Percentiles rank a stretch among this genome's conserved stretches.
Evolutionary conservation across 352 stramenopile species (phyloP).

Genomic region (Globisporangium irregulare): DNA sequence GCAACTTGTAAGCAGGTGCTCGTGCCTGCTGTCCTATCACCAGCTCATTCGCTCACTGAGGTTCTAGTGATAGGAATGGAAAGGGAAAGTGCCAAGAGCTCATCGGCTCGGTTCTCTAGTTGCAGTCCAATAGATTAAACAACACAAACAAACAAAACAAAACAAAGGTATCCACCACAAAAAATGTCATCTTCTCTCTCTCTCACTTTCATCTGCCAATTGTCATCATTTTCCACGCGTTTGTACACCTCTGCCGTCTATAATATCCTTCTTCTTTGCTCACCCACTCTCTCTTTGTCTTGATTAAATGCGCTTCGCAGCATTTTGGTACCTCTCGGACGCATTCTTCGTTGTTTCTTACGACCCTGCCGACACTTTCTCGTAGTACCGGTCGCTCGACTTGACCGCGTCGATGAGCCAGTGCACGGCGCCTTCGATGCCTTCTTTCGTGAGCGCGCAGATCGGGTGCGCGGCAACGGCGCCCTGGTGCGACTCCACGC

Average conservation of each 20-base stretch:
- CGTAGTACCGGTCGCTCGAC: slow-evolving; percentile 62
- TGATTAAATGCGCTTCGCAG: background rate
- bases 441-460: slow-evolving; percentile 65
- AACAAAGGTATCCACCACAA: background rate
- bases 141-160: slow-evolving; percentile 5
- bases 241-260: slow-evolving; percentile 4
- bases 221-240: background rate
- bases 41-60: background rate
- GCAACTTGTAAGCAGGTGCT: slow-evolving; percentile 49
- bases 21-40: background rate
- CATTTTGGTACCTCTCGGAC: background rate
- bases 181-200: background rate
- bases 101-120: background rate
- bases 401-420: slow-evolving; percentile 76
- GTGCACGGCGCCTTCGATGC: slow-evolving; percentile 66
- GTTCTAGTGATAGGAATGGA: background rate
- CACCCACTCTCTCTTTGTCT: background rate
- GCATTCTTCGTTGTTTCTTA: slow-evolving; percentile 4
- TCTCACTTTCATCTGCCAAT: background rate
- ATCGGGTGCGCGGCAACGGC: slow-evolving; percentile 47
- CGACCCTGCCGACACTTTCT: slow-evolving; percentile 26
- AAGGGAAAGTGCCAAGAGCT: background rate
- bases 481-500: slow-evolving; percentile 38
- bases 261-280: background rate
- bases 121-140: slow-evolving; percentile 12